These are phyloP conservation scores for Globisporangium yorkense DNA, from an alignment of 352 stramenopile species.

Conservation along the genomic window DNA sequence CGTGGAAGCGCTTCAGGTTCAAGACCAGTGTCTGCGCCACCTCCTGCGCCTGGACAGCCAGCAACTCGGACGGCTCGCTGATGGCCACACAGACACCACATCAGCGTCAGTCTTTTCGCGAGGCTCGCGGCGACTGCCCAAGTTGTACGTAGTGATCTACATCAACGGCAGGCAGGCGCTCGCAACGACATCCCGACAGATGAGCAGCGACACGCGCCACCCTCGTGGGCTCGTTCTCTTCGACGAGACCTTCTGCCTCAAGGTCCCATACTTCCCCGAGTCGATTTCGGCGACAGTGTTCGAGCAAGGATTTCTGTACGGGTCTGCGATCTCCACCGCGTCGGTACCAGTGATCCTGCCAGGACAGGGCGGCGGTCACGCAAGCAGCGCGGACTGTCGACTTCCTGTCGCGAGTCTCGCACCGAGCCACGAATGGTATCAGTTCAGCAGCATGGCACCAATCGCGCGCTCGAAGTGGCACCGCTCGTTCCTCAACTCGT, in stretches of 20 bases:
- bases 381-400: neutral
- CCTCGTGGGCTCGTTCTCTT: conserved; percentile 35
- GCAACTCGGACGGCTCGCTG: neutral
- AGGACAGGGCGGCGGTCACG: conserved; percentile 16
- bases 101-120: neutral
- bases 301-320: conserved; percentile 27
- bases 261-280: conserved; percentile 42
- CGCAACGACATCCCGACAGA: conserved; percentile 14
- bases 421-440: conserved; percentile 61
- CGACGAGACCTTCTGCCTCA: conserved; percentile 38
- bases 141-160: conserved; percentile 31
- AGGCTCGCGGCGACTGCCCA: neutral
- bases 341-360: conserved; percentile 47
- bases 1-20: conserved; percentile 25
- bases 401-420: conserved; percentile 40
- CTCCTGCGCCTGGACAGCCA: conserved; percentile 18
- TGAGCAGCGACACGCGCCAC: neutral
- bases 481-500: conserved; percentile 49
- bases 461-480: conserved; percentile 49
- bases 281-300: conserved; percentile 42
- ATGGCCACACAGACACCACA: neutral
- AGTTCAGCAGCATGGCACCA: conserved; percentile 46
- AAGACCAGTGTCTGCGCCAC: conserved; percentile 25
- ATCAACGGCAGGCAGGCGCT: conserved; percentile 40
- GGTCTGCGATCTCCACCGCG: conserved; percentile 41